Evolutionary conservation across 768 basidiomycete species (phyloP), one percentile per base, ranked within the genome.

Genomic region (Auriculariales sp.): DNA sequence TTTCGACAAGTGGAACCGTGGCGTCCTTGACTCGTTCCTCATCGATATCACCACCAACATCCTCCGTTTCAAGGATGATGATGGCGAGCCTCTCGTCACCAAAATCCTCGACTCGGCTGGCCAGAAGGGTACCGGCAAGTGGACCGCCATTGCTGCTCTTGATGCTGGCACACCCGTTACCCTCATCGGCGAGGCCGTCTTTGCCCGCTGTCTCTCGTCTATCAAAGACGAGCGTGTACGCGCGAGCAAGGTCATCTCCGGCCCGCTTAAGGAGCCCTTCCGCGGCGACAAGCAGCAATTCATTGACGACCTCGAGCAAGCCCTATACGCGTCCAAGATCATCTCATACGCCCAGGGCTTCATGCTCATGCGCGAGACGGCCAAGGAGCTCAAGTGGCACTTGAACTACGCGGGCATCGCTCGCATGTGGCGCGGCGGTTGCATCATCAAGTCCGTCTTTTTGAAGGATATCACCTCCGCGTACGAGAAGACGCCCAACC

Each of bases 261-360:
- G 92, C 31, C 95, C 95, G 32, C 81, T 87, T 63, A 87, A 83
- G 64, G 90, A 94, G 64, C 68, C 80, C 22, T 98, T 98, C 88
- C 81, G 81, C 54, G 95, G 94, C 53, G 91, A 97, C 79, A 98
- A 97, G 76, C 75, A 93, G 65, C 85, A 92, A 62, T 99, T 99
- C 71, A 95, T 99, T 65, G 88, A 95, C 63, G 95, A 99, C 67
- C 83, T 99, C 54, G 95, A 98, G 69, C 95, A 98, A 67, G 95
- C 94, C 45, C 75, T 99, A 52, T 99, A 99, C 69, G 95, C 94
- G 47, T 95, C 93, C 59, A 99, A 99, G 77, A 92, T 99, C 67
- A 94, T 97, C 61, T 98, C 94, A 28, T 99, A 99, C 74, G 89
- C 94, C 3, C 95, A 99, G 69, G 95, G 95, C 56, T 99, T 98